Percentiles rank a stretch among this genome's conserved stretches.
Evolutionary conservation across 2,329 filamentous ascomycete genomes (phyloP).

Genomic region (Emericellopsis atlantica): DNA sequence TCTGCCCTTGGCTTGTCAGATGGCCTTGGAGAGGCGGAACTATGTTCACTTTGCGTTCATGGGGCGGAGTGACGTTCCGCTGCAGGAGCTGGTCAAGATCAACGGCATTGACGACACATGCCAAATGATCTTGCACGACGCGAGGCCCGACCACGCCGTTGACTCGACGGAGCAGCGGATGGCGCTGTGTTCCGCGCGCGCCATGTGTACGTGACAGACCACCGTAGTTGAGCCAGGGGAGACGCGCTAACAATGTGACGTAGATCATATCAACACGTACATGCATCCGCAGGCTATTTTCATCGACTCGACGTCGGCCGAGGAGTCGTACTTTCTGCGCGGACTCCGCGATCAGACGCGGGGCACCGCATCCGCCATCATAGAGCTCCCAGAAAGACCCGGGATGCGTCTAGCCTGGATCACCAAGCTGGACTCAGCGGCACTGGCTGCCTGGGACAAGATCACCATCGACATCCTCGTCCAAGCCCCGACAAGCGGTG

Average conservation of each 20-base stretch:
- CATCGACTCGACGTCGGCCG: conserved; percentile 52
- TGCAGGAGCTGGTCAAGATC: conserved; percentile 58
- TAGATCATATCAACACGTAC: conserved; percentile 55
- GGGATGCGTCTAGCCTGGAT: conserved; percentile 63
- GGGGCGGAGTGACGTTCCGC: conserved; percentile 55
- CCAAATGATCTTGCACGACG: conserved; percentile 49
- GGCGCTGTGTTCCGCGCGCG: conserved; percentile 48
- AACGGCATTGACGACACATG: conserved; percentile 70
- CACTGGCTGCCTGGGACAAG: conserved; percentile 69
- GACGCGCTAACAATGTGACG: conserved; percentile 5
- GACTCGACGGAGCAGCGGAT: conserved; percentile 61
- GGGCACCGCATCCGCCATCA: conserved; percentile 45
- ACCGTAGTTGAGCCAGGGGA: conserved; percentile 1
- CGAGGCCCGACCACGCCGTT: conserved; percentile 57
- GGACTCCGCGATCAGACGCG: conserved; percentile 44
- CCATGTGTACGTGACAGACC: conserved; percentile 37
- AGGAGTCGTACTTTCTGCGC: conserved; percentile 56
- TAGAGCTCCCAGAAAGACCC: conserved; percentile 58
- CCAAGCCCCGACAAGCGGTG: conserved; percentile 57
- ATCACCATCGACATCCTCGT: conserved; percentile 73
- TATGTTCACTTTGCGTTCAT: conserved; percentile 74
- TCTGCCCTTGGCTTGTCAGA: conserved; percentile 75
- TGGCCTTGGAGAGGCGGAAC: conserved; percentile 57
- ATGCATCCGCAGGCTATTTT: conserved; percentile 69
- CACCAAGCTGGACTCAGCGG: conserved; percentile 59